Evolutionary conservation across 2,329 filamentous ascomycete genomes (phyloP).

Genomic region (Colletotrichum lindemuthianum): DNA sequence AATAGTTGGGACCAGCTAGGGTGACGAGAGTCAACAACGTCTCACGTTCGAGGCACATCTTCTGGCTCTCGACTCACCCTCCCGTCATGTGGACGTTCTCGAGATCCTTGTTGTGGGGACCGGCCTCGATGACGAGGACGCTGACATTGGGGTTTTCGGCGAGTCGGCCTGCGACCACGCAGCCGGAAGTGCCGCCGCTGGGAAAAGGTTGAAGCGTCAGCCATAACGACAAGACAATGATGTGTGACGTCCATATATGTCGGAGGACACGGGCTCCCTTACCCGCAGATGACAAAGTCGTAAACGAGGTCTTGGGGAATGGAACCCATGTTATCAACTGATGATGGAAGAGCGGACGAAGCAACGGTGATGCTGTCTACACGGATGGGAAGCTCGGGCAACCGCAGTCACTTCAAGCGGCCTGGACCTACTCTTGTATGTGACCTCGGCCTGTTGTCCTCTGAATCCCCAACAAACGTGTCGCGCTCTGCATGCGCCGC

Average conservation of each 20-base stretch:
- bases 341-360: neutral
- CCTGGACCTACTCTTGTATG: slow-evolving; percentile 22
- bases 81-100: slow-evolving; percentile 63
- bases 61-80: slow-evolving; percentile 46
- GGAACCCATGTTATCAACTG: slow-evolving; percentile 20
- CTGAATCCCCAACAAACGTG: neutral
- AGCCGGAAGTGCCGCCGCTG: slow-evolving; percentile 49
- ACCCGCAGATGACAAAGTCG: slow-evolving; percentile 34
- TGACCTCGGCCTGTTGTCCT: neutral
- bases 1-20: slow-evolving; percentile 25
- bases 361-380: too few relatives aligned
- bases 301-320: slow-evolving; percentile 19
- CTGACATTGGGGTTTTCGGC: slow-evolving; percentile 45
- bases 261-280: neutral
- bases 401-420: neutral
- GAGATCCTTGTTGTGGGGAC: slow-evolving; percentile 52
- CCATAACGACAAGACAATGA: too few relatives aligned
- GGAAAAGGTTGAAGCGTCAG: slow-evolving; percentile 16
- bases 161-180: slow-evolving; percentile 49
- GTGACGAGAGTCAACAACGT: too few relatives aligned
- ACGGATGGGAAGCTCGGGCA: too few relatives aligned
- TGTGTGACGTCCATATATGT: neutral
- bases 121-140: slow-evolving; percentile 51
- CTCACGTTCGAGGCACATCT: too few relatives aligned
- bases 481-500: neutral